Base-by-base conservation (phyloP, 78 protist genomes). In the Polysphondylium violaceum region DNA sequence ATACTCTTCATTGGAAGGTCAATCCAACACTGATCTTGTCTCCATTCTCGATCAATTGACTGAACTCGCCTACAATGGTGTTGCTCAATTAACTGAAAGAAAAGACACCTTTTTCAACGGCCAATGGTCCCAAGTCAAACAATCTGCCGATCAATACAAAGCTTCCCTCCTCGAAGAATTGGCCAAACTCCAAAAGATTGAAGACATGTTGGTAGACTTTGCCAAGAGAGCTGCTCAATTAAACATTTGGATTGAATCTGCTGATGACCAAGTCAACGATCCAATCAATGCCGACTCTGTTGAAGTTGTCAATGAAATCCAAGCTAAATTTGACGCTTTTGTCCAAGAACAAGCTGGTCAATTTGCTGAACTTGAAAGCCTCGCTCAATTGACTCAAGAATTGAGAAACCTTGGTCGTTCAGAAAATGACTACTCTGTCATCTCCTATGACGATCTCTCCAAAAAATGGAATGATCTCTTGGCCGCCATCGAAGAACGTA, bases 141-240 rank as follows among this genome's bases (percentile, higher is more conserved):
- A 33, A 31, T 56, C 79, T 19, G 40, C 93, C 14, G 83, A 87
- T 2, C 55, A 50, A 27, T 64, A 61, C 77, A 87, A 87, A 38
- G 33, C 11, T 8, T 9, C 86, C 14, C 60, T 87, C 40, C 23
- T 68, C 29, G 85, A 71, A 36, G 93, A 87, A 55, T 64, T 76
- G 27, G 73, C 64, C 63, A 75, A 71, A 56, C 83, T 76, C 23
- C 93, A 87, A 87, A 75, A 87, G 87, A 87, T 87, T 63, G 93
- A 87, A 61, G 93, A 87, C 17, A 67, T 72, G 65, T 56, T 87
- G 63, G 79, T 87, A 25, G 76, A 75, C 14, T 87, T 87, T 19
- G 93, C 93, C 75, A 87, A 87, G 74, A 59, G 87, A 56, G 93
- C 93, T 25, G 76, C 93, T 61, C 79, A 87, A 73, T 47, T 87